These are phyloP conservation scores for Triglochin maritima DNA, from an alignment of 106 monocot species.

Conservation along the genomic window DNA sequence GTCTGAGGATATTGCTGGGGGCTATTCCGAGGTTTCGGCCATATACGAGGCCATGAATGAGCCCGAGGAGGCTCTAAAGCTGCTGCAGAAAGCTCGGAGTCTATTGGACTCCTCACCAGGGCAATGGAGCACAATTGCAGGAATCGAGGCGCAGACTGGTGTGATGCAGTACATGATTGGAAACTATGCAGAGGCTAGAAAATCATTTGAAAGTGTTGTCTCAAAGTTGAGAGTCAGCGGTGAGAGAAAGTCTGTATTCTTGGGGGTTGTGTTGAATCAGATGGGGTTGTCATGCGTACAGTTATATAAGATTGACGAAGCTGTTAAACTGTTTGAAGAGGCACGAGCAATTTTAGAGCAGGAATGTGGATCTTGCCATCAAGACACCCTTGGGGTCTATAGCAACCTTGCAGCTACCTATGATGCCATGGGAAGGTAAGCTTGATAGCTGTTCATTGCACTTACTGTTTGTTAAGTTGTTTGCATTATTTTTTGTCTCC, in stretches of 20 bases:
- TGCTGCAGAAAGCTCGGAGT: constrained; percentile 28
- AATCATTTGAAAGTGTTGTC: constrained; percentile 22
- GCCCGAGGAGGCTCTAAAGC: constrained; percentile 33
- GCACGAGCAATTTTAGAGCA: constrained; percentile 32
- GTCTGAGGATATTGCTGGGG: constrained; percentile 27
- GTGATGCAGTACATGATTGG: constrained; percentile 35
- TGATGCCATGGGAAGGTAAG: constrained; percentile 47
- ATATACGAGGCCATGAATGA: constrained; percentile 26
- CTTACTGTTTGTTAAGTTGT: neutral
- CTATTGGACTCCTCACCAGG: constrained; percentile 30
- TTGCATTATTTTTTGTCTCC: too few species aligned
- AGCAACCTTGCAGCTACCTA: constrained; percentile 44
- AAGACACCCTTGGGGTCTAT: constrained; percentile 36
- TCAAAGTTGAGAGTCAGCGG: constrained; percentile 30
- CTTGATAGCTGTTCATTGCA: neutral
- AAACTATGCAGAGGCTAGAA: constrained; percentile 19
- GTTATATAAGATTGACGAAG: constrained; percentile 35
- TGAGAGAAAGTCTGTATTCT: constrained; percentile 31
- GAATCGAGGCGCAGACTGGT: constrained; percentile 38
- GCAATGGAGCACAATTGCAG: constrained; percentile 30
- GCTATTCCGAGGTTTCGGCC: constrained; percentile 20
- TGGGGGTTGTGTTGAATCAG: constrained; percentile 38
- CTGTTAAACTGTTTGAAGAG: constrained; percentile 32
- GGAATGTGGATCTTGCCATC: constrained; percentile 26
- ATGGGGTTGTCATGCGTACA: constrained; percentile 41